Evolutionary conservation across 2,329 filamentous ascomycete species (phyloP).

Genomic region (Arthroderma sp.): DNA sequence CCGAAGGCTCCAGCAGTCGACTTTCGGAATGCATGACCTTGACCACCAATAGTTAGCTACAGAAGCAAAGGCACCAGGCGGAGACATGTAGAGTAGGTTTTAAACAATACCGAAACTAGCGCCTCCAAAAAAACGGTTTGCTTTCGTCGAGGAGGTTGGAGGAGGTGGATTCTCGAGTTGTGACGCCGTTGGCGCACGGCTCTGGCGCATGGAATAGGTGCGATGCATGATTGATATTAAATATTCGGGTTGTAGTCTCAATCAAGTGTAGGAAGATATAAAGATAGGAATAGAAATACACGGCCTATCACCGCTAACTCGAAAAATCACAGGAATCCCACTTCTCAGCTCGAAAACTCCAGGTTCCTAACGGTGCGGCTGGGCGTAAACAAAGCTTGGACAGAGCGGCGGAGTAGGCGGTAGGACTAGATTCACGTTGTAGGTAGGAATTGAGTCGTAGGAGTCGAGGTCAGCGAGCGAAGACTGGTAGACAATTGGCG

Average conservation of each 20-base stretch:
- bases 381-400: no score
- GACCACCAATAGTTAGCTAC: neutral
- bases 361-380: no score
- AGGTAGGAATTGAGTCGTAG: no score
- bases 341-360: no score
- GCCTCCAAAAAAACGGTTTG: slow-evolving; percentile 75
- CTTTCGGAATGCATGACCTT: slow-evolving; percentile 51
- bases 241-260: neutral
- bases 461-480: no score
- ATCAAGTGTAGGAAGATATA: no score
- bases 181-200: slow-evolving; percentile 87
- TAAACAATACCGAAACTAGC: slow-evolving; percentile 62
- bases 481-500: no score
- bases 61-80: neutral
- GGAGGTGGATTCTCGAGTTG: slow-evolving; percentile 85
- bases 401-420: no score
- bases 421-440: no score
- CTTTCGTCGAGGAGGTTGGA: slow-evolving; percentile 81
- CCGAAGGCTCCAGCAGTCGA: slow-evolving; percentile 43
- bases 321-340: no score
- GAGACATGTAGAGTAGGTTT: slow-evolving; percentile 2
- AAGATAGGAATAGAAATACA: no score
- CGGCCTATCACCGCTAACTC: no score
- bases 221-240: slow-evolving; percentile 63
- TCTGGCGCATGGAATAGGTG: slow-evolving; percentile 97